Evolutionary conservation across 768 basidiomycete genomes (phyloP).

Genomic region (Tricholoma matsutake): DNA sequence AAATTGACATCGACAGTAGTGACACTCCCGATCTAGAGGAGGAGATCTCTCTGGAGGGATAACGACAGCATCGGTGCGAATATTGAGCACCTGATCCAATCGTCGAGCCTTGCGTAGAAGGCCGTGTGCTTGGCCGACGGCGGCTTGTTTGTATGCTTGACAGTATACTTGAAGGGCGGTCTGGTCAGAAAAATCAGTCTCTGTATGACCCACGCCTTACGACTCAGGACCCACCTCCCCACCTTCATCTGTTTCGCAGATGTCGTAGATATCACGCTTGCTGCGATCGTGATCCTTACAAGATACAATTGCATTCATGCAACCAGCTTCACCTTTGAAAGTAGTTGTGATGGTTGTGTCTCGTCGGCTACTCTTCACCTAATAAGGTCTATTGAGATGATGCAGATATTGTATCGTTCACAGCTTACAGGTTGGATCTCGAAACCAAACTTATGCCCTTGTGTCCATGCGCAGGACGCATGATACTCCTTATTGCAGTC

Average conservation of each 20-base stretch:
- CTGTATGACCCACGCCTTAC: background rate
- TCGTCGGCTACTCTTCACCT: constrained; percentile 78
- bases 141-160: constrained; percentile 79
- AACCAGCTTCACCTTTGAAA: constrained; percentile 77
- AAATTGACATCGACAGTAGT: constrained; percentile 61
- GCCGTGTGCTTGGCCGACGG: constrained; percentile 70
- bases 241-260: constrained; percentile 82
- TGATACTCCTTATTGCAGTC: constrained; percentile 85
- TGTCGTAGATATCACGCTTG: constrained; percentile 69
- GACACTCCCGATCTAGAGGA: constrained; percentile 46
- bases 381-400: background rate
- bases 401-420: background rate
- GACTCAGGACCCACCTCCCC: constrained; percentile 59
- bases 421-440: constrained; percentile 77
- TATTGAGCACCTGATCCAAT: constrained; percentile 68
- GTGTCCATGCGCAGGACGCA: constrained; percentile 85
- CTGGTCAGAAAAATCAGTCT: constrained; percentile 34
- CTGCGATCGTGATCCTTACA: constrained; percentile 74
- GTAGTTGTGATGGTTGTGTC: constrained; percentile 63
- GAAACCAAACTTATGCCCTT: constrained; percentile 86
- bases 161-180: constrained; percentile 89
- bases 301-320: constrained; percentile 72
- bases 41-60: constrained; percentile 19
- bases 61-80: constrained; percentile 35
- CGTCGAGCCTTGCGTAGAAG: constrained; percentile 87